A percentile compares a stretch with the other conserved stretches of the same genome.
phyloP scores from a whole-genome alignment of 352 stramenopile species.

The Globisporangium rhizosaccharum region DNA sequence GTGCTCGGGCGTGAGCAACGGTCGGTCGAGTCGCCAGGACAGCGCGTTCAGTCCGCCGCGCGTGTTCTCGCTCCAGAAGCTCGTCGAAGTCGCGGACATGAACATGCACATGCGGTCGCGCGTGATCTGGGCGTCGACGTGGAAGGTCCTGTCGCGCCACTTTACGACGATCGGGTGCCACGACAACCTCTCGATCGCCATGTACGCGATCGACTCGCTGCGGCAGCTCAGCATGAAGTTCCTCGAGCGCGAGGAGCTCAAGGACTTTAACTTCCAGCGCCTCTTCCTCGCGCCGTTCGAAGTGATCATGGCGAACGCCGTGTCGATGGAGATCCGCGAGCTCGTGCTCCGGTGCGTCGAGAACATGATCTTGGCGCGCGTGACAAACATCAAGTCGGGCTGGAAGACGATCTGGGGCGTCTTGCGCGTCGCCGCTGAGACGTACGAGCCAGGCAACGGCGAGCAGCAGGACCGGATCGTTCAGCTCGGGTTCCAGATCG shows the following conservation, averaged over 20 bases:
- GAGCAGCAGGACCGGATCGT: constrained; percentile 74
- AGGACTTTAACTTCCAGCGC: constrained; percentile 99
- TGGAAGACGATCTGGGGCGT: constrained; percentile 95
- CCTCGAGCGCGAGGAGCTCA: constrained; percentile 96
- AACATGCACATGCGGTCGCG: constrained; percentile 97
- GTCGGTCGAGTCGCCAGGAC: constrained; percentile 29
- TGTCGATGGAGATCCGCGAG: constrained; percentile 82
- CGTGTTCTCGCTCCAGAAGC: constrained; percentile 98
- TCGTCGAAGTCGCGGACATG: constrained; percentile 99
- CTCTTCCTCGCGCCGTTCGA: constrained; percentile 98
- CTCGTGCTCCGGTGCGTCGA: constrained; percentile 90
- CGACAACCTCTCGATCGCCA: constrained; percentile 94
- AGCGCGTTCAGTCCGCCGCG: constrained; percentile 68
- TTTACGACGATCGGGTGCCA: constrained; percentile 97
- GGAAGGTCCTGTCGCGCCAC: constrained; percentile 94
- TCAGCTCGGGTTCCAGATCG: constrained; percentile 80
- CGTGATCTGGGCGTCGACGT: constrained; percentile 98
- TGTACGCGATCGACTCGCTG: constrained; percentile 99
- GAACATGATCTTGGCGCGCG: constrained; percentile 88
- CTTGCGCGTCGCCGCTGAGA: constrained; percentile 82
- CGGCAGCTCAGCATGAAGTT: constrained; percentile 99
- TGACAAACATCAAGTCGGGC: constrained; percentile 86
- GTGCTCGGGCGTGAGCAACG: constrained; percentile 59
- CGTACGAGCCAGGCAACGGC: constrained; percentile 50
- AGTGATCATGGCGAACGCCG: constrained; percentile 87